Conservation (phyloP, 2,329 filamentous ascomycete species). For the Diaporthe caulivora region DNA sequence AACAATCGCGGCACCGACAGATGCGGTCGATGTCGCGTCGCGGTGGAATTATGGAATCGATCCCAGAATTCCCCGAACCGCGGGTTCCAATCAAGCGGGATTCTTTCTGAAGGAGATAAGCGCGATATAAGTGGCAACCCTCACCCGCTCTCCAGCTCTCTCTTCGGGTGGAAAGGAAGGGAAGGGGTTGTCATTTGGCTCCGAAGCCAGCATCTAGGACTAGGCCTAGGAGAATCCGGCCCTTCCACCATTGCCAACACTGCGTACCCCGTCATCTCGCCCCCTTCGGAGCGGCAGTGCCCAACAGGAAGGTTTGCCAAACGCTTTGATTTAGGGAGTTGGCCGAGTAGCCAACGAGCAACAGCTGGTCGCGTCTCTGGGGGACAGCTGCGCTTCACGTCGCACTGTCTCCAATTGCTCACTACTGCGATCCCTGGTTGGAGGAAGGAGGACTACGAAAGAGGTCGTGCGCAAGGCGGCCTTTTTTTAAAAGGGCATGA, state of each 20-base stretch:
- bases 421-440: constrained; percentile 45
- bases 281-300: constrained; percentile 38
- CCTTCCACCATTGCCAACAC: constrained; percentile 42
- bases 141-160: no score
- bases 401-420: constrained; percentile 53
- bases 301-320: constrained; percentile 40
- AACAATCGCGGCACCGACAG: constrained; percentile 42
- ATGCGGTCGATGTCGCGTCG: constrained; percentile 38
- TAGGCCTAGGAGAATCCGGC: constrained; percentile 62
- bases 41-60: constrained; percentile 27
- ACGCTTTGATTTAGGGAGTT: constrained; percentile 40
- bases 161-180: constrained; percentile 26
- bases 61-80: constrained; percentile 1
- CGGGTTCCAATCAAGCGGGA: constrained; percentile 48
- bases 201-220: constrained; percentile 69
- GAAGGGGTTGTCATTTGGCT: constrained; percentile 60
- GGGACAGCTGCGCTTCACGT: constrained; percentile 47
- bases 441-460: constrained; percentile 25
- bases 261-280: constrained; percentile 43
- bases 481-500: constrained; percentile 33
- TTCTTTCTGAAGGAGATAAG: constrained; percentile 70
- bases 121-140: constrained; percentile 64
- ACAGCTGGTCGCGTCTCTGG: constrained; percentile 66
- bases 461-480: neutral
- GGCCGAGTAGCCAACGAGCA: constrained; percentile 46